Percentiles rank a stretch among this genome's conserved stretches.
These are phyloP conservation scores for Dothistroma pini DNA, from an alignment of 2,329 filamentous ascomycete genomes.

Conservation along the genomic window DNA sequence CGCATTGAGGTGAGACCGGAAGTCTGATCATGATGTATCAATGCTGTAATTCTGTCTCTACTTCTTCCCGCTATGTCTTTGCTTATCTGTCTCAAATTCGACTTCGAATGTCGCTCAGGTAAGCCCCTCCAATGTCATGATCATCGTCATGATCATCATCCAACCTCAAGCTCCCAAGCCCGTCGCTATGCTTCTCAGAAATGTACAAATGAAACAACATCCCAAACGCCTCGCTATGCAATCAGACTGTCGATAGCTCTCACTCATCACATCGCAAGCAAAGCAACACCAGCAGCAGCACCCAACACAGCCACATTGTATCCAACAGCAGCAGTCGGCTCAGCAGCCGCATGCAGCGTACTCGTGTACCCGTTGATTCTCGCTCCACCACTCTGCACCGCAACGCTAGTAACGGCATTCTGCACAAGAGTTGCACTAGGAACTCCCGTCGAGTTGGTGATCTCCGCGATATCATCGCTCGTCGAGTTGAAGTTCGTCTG, in stretches of 20 bases:
- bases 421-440: slow-evolving; percentile 52
- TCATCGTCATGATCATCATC: neutral
- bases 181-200: no score
- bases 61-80: neutral
- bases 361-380: slow-evolving; percentile 31
- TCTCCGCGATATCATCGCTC: slow-evolving; percentile 51
- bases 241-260: neutral
- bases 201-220: no score
- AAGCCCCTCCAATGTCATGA: neutral
- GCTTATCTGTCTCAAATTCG: neutral
- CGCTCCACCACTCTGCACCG: slow-evolving; percentile 44
- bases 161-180: neutral
- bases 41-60: neutral
- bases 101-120: no score
- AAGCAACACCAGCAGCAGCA: slow-evolving; percentile 23
- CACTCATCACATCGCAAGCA: neutral
- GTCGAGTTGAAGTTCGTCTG: slow-evolving; percentile 60
- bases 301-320: slow-evolving; percentile 29
- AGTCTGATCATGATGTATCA: neutral
- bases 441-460: slow-evolving; percentile 49
- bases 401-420: slow-evolving; percentile 49
- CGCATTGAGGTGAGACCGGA: neutral
- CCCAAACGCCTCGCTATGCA: neutral
- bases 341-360: slow-evolving; percentile 18
- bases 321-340: slow-evolving; percentile 27